A percentile compares a stretch with the other conserved stretches of the same genome.
Conservation (phyloP, 192 early-diverging fungal species). For the Coemansia sp. region DNA sequence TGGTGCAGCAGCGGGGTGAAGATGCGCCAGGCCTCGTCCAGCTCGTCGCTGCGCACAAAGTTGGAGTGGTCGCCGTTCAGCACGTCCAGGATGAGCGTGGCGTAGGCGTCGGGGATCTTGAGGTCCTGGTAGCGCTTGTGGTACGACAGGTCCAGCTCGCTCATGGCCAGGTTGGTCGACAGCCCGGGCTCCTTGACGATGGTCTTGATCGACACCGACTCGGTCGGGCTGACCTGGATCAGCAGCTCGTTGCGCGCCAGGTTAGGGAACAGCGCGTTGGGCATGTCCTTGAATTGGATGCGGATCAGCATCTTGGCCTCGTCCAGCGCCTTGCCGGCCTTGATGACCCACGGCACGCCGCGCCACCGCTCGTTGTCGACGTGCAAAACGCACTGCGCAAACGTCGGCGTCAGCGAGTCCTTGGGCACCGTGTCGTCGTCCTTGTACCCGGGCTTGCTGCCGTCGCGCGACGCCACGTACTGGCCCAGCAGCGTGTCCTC, state of each 20-base stretch:
- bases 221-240: slow-evolving; percentile 89
- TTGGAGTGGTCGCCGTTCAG: slow-evolving; percentile 91
- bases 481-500: slow-evolving; percentile 90
- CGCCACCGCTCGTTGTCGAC: slow-evolving; percentile 95
- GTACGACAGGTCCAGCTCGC: slow-evolving; percentile 94
- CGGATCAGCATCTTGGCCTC: slow-evolving; percentile 93
- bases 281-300: slow-evolving; percentile 93
- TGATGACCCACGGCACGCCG: slow-evolving; percentile 65
- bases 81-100: slow-evolving; percentile 90
- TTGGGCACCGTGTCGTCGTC: slow-evolving; percentile 88
- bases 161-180: slow-evolving; percentile 75
- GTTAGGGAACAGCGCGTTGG: slow-evolving; percentile 73
- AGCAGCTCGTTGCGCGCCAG: slow-evolving; percentile 93
- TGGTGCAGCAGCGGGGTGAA: slow-evolving; percentile 94
- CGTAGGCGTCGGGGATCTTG: slow-evolving; percentile 97
- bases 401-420: slow-evolving; percentile 84
- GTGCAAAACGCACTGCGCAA: slow-evolving; percentile 79
- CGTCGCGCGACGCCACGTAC: slow-evolving; percentile 76
- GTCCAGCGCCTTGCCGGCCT: slow-evolving; percentile 87
- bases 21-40: slow-evolving; percentile 96
- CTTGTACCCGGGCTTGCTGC: slow-evolving; percentile 84
- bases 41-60: slow-evolving; percentile 90
- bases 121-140: slow-evolving; percentile 79
- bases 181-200: slow-evolving; percentile 94
- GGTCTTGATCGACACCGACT: slow-evolving; percentile 96